Evolutionary conservation across 108 stramenopile species (phyloP).

Genomic region (Cyclotella atomus): DNA sequence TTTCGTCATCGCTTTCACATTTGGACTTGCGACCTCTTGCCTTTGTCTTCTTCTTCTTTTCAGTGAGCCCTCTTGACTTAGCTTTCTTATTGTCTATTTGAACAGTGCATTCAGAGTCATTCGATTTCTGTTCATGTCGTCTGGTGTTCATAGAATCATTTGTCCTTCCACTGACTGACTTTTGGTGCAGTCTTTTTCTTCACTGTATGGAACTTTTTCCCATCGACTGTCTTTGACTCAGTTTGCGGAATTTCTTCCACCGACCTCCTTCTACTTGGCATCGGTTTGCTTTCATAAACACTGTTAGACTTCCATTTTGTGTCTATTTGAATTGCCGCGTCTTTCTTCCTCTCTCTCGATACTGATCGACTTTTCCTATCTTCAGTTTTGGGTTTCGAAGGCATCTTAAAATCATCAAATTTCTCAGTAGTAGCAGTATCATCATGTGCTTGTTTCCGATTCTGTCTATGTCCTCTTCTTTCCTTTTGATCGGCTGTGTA

Average conservation of each 20-base stretch:
- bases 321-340: neutral
- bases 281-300: neutral
- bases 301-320: neutral
- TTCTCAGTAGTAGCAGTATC: neutral
- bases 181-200: neutral
- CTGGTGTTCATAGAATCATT: neutral
- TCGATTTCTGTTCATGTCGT: neutral
- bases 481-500: neutral
- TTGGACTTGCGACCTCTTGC: neutral
- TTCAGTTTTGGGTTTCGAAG: neutral
- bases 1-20: conserved; percentile 11
- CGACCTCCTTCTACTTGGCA: neutral
- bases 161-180: neutral
- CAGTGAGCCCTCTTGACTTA: neutral
- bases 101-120: conserved; percentile 2
- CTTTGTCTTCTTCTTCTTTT: neutral
- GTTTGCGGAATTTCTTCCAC: neutral
- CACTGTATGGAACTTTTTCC: neutral
- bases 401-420: neutral
- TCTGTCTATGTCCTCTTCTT: too few species aligned
- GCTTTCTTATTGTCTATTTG: neutral
- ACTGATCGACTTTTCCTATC: neutral
- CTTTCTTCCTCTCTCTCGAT: neutral
- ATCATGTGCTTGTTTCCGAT: too few species aligned
- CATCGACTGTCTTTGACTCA: neutral